Conservation (phyloP, 2,329 filamentous ascomycete species). For the Claviceps monticola region DNA sequence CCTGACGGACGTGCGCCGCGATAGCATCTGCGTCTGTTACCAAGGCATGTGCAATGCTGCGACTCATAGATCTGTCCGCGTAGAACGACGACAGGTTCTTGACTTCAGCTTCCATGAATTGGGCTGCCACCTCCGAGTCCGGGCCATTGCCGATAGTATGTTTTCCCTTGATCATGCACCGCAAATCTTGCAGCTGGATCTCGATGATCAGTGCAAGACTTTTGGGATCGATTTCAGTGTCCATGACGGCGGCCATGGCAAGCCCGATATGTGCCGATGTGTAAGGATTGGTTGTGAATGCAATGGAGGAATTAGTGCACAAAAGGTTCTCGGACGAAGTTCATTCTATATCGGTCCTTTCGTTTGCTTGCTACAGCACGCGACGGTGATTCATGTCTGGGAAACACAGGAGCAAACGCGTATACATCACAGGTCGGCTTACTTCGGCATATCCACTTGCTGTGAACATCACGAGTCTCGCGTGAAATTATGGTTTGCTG, state of each 20-base stretch:
- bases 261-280: not conserved
- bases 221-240: constrained; percentile 2
- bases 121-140: constrained; percentile 6
- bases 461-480: no score
- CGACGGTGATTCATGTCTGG: no score
- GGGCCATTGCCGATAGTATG: not conserved
- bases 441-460: no score
- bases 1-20: not conserved
- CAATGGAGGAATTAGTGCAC: not conserved
- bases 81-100: not conserved
- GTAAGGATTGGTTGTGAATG: not conserved
- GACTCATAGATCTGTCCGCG: constrained; percentile 8
- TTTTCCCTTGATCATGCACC: constrained; percentile 8
- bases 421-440: no score
- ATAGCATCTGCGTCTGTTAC: constrained; percentile 7
- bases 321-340: no score
- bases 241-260: not conserved
- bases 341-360: no score
- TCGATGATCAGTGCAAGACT: constrained; percentile 9
- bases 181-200: constrained; percentile 9
- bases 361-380: no score
- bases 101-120: constrained; percentile 8
- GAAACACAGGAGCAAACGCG: no score
- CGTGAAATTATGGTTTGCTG: no score
- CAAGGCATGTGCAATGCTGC: constrained; percentile 9